Conservation (phyloP, 805 yeast genomes). For the Wickerhamiella cacticola region DNA sequence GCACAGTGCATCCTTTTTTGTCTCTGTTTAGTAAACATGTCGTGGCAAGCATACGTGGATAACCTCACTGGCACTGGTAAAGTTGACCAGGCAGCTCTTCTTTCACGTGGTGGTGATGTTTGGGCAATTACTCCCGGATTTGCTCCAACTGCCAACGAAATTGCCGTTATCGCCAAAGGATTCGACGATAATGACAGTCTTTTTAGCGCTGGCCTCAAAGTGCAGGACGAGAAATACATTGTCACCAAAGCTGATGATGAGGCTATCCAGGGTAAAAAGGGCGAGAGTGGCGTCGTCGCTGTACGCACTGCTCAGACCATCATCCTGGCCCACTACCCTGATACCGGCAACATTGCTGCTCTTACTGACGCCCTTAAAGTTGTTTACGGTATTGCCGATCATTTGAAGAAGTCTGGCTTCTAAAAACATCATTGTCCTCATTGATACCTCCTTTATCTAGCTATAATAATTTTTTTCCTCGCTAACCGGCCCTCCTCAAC, state of each 20-base stretch:
- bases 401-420: slow-evolving; percentile 35
- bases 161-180: slow-evolving; percentile 61
- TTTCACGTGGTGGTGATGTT: slow-evolving; percentile 86
- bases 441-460: too few species aligned
- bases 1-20: neutral
- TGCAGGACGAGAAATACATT: slow-evolving; percentile 78
- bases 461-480: too few species aligned
- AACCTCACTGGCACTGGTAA: slow-evolving; percentile 78
- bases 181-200: slow-evolving; percentile 66
- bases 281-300: slow-evolving; percentile 75
- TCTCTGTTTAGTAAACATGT: slow-evolving; percentile 17
- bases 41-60: slow-evolving; percentile 76
- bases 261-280: slow-evolving; percentile 84
- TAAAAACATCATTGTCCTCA: neutral
- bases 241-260: slow-evolving; percentile 81
- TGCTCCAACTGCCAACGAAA: slow-evolving; percentile 54
- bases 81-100: slow-evolving; percentile 84
- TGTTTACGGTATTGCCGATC: slow-evolving; percentile 92
- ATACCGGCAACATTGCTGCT: slow-evolving; percentile 41
- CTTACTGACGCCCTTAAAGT: slow-evolving; percentile 90
- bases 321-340: slow-evolving; percentile 70
- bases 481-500: too few species aligned
- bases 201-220: slow-evolving; percentile 77
- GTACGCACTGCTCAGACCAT: slow-evolving; percentile 93
- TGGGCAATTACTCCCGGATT: slow-evolving; percentile 82